Evolutionary conservation across 345 rosid genomes (phyloP), one percentile per base, ranked within the genome.

Genomic region (Noccaea caerulescens): DNA sequence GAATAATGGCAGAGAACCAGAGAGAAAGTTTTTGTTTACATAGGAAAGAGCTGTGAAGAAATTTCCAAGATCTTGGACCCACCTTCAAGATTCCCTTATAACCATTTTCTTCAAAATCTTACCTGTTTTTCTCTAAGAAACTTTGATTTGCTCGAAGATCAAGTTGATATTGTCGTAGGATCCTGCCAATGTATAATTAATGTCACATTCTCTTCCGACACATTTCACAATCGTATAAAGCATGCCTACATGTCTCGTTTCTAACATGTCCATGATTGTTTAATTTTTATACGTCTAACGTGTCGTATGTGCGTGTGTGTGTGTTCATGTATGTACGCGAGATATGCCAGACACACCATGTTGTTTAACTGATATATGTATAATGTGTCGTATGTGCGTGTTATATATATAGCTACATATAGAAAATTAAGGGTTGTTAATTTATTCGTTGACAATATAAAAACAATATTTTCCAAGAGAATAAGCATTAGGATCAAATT

Each of bases 41-140:
- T 30, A 53, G 77, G 42, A 50, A 73, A 73, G 54, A 66, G 60
- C 38, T 32, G 32, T 25, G 67, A 73, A 25, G 72, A 73, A 73
- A 73, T 73, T 58, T 66, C 62, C 63, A 75, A 75, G 73, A 75
- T 75, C 43, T 68, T 75, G 78, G 78, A 60, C 78, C 73, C 57
- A 75, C 73, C 16, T 60, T 62, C 23, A 23, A 52, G 73, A 67
- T 67, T 60, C 69, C 63, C 50, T 32, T 44, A 43, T 58, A 33
- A 50, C 68, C n/a, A 50, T 57, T 43, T 43, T 66, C 16, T 69
- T 36, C 55, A 51, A 75, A 41, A 67, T 68, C 73, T 60, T 60
- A 75, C 78, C 78, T 67, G 68, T 67, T 74, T 74, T 20, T 66
- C 72, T 66, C 72, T 34, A 14, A 52, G 68, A 66, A 49, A 52